Evolutionary conservation across 1,139 yeast genomes (phyloP), one percentile per base, ranked within the genome.

Genomic region (Hansenula sp.): DNA sequence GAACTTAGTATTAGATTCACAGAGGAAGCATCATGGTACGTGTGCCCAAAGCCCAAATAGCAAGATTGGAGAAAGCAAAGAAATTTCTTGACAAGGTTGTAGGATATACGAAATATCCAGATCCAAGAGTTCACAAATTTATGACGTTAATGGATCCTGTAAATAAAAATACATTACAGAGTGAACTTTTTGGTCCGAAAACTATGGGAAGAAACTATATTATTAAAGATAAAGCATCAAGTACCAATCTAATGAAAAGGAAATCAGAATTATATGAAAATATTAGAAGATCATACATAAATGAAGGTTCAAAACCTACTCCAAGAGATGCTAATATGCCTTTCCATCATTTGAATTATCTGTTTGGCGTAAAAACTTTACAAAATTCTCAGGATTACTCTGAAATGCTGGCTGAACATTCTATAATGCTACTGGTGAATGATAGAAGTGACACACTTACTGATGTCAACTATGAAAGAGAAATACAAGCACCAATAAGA

Each of bases 401-500:
- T n/a, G 7, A 4, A 21, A 7, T 7, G 13, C 9, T 32, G 12
- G 9, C 17, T 5, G 29, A 32, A 4, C 17, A 25, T n/a, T 33
- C 35, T 9, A 21, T 37, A 4, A n/a, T n/a, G 11, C n/a, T 40
- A 14, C 11, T 40, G 10, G 10, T 40, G 4, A 9, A 33, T 16
- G 43, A 40, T 30, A n/a, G 16, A 5, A 32, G 34, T 22, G 43
- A 33, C 10, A 28, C 40, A 2, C 10, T 16, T 2, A 36, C 40
- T 6, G 36, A 40, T 29, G 25, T 40, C 2, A 36, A 36, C 12
- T 40, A 36, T 27, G 13, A 28, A 3, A 26, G 26, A 6, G 28
- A 25, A 17, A 18, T 38, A 6, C 14, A 17, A 8, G n/a, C 13
- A 16, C 22, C 28, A 12, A n/a, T 26, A 1, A 14, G 6, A 14